Conservation (phyloP, 2,329 filamentous ascomycete species). For the Aspergillus ochraceoroseus region DNA sequence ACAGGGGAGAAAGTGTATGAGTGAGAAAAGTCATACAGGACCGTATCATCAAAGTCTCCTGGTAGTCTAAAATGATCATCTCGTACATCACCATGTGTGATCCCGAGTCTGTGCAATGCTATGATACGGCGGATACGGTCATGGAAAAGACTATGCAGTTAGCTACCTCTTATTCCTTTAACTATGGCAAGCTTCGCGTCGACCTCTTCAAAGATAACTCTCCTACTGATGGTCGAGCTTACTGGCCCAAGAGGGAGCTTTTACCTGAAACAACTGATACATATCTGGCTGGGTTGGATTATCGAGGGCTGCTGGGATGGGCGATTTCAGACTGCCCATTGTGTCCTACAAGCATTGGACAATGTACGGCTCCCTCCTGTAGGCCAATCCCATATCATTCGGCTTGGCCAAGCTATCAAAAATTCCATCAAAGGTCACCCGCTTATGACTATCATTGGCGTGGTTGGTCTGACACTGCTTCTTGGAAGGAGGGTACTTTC, state of each 20-base stretch:
- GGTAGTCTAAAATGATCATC: slow-evolving; percentile 15
- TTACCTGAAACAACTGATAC: slow-evolving; percentile 25
- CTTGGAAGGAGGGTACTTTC: too few species aligned
- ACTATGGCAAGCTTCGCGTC: too few species aligned
- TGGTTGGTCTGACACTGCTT: too few species aligned
- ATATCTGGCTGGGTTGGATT: slow-evolving; percentile 26
- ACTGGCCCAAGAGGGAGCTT: slow-evolving; percentile 22
- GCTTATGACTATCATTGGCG: too few species aligned
- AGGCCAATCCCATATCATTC: too few species aligned
- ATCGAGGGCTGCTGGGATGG: slow-evolving; percentile 30
- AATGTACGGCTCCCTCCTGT: too few species aligned
- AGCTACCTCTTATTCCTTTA: too few species aligned
- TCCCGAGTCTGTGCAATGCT: slow-evolving; percentile 9
- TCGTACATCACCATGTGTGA: slow-evolving; percentile 14
- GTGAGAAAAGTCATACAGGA: slow-evolving; percentile 14
- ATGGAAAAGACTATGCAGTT: not conserved
- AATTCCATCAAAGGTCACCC: too few species aligned
- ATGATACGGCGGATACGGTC: slow-evolving; percentile 12
- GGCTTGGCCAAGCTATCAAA: too few species aligned
- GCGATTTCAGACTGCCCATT: too few species aligned
- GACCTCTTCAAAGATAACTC: slow-evolving; percentile 6
- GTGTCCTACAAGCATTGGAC: too few species aligned
- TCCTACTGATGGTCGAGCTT: slow-evolving; percentile 8
- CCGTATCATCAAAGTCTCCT: slow-evolving; percentile 13
- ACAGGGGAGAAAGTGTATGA: slow-evolving; percentile 10